A percentile compares a stretch with the other conserved stretches of the same genome.
Evolutionary conservation across 2,329 filamentous ascomycete species (phyloP).

Genomic region (Epichloe gansuensis): DNA sequence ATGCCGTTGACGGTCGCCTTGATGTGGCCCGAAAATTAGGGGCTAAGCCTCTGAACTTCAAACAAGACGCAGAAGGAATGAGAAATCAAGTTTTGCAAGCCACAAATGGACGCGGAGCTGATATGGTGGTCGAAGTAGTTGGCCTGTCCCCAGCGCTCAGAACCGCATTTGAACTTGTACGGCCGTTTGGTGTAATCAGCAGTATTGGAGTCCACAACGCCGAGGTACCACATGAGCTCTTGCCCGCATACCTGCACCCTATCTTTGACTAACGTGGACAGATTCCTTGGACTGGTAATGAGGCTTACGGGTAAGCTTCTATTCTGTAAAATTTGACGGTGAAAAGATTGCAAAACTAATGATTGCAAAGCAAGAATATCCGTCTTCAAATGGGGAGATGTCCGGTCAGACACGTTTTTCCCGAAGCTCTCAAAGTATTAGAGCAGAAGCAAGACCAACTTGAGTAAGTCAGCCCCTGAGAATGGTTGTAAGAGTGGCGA

Average conservation of each 20-base stretch:
- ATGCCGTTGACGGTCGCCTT: constrained; percentile 64
- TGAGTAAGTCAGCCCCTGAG: constrained; percentile 34
- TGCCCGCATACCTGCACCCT: neutral
- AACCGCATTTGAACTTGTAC: constrained; percentile 58
- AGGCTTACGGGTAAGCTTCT: constrained; percentile 42
- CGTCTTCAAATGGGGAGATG: constrained; percentile 66
- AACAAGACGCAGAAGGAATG: constrained; percentile 47
- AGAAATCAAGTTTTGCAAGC: constrained; percentile 58
- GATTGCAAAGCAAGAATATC: constrained; percentile 49
- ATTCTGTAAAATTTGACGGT: neutral
- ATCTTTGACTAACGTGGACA: constrained; percentile 16
- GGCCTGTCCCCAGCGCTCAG: constrained; percentile 56
- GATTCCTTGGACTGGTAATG: constrained; percentile 54
- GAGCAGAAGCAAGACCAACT: constrained; percentile 55
- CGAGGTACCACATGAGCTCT: constrained; percentile 34
- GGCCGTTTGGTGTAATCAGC: constrained; percentile 61
- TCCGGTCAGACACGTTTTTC: constrained; percentile 59
- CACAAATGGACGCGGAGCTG: constrained; percentile 71
- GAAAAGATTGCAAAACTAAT: constrained; percentile 13
- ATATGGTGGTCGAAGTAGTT: constrained; percentile 73
- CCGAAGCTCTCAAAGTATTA: constrained; percentile 50
- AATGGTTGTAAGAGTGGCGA: neutral
- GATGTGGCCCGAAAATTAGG: constrained; percentile 61
- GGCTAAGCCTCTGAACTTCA: constrained; percentile 74
- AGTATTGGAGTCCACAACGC: constrained; percentile 68